Evolutionary conservation across 345 rosid species (phyloP).

Genomic region (Noccaea caerulescens): DNA sequence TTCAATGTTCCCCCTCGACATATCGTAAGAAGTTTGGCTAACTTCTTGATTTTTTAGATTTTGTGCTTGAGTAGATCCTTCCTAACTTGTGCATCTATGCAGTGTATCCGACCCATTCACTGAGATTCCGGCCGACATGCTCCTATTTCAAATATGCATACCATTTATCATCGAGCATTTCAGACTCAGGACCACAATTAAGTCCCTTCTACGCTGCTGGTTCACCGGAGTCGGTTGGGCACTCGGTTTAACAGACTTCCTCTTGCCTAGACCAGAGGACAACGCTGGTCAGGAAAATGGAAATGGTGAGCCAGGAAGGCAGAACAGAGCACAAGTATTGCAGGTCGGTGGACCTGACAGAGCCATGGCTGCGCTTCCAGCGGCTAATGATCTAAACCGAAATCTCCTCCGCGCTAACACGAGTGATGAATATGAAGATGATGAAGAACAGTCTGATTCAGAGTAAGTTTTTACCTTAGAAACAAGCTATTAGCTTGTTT

Average conservation of each 20-base stretch:
- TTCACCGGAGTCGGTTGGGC: slow-evolving; percentile 92
- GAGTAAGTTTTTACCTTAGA: slow-evolving; percentile 63
- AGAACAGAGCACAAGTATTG: slow-evolving; percentile 60
- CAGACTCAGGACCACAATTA: slow-evolving; percentile 82
- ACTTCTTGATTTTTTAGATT: slow-evolving; percentile 15
- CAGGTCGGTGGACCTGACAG: slow-evolving; percentile 66
- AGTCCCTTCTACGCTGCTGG: slow-evolving; percentile 92
- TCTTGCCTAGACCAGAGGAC: slow-evolving; percentile 85
- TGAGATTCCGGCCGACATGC: slow-evolving; percentile 98
- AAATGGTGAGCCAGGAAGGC: slow-evolving; percentile 77
- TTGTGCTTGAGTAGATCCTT: slow-evolving; percentile 10
- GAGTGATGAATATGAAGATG: slow-evolving; percentile 66
- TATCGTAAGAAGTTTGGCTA: slow-evolving; percentile 65
- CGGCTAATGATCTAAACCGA: slow-evolving; percentile 56
- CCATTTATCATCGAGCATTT: slow-evolving; percentile 98
- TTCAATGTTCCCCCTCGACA: slow-evolving; percentile 89
- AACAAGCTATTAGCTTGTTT: slow-evolving; percentile 3
- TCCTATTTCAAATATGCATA: slow-evolving; percentile 93
- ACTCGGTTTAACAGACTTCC: slow-evolving; percentile 80
- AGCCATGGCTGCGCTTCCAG: slow-evolving; percentile 64
- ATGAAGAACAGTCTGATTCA: slow-evolving; percentile 83
- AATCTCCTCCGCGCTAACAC: slow-evolving; percentile 47
- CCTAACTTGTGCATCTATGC: slow-evolving; percentile 37
- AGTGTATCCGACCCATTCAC: slow-evolving; percentile 98
- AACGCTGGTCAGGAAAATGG: slow-evolving; percentile 74